phyloP scores from a whole-genome alignment of 2,329 filamentous ascomycete species.

The Exophiala calicioides region DNA sequence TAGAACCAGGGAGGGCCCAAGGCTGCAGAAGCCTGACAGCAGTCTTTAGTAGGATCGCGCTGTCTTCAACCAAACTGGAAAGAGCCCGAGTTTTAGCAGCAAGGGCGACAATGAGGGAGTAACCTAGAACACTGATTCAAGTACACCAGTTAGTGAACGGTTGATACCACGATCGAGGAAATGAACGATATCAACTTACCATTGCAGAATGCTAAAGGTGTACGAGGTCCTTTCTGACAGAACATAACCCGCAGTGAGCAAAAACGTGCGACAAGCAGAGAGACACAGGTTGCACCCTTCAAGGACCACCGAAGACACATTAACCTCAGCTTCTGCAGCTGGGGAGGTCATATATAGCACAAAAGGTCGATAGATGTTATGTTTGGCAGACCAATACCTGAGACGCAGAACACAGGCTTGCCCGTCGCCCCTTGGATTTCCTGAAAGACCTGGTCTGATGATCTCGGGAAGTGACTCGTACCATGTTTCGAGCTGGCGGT shows the following conservation, averaged over 20 bases:
- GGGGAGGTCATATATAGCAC: slow-evolving; percentile 3
- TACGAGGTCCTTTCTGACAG: not conserved
- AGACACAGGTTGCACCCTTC: slow-evolving; percentile 1
- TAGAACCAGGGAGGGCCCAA: slow-evolving; percentile 1
- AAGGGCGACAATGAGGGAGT: not conserved
- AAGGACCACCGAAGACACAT: not conserved
- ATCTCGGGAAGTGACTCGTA: slow-evolving; percentile 2
- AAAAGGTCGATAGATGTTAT: slow-evolving; percentile 10
- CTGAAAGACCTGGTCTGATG: slow-evolving; percentile 4
- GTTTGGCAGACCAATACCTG: slow-evolving; percentile 12
- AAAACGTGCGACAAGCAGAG: not conserved
- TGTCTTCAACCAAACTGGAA: not conserved
- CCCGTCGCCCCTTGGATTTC: not conserved
- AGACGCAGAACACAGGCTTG: slow-evolving; percentile 8
- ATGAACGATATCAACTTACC: not conserved
- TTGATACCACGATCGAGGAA: too few species aligned
- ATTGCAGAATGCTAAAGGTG: slow-evolving; percentile 2
- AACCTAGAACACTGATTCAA: not conserved
- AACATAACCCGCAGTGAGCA: slow-evolving; percentile 1
- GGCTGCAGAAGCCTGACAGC: not conserved
- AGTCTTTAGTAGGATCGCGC: not conserved
- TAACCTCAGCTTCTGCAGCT: not conserved
- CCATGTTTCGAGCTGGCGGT: slow-evolving; percentile 11
- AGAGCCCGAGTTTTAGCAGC: not conserved
- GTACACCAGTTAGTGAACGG: not conserved